Evolutionary conservation across 140 eudicot genomes (phyloP).

Genomic region (Anethum foeniculum): DNA sequence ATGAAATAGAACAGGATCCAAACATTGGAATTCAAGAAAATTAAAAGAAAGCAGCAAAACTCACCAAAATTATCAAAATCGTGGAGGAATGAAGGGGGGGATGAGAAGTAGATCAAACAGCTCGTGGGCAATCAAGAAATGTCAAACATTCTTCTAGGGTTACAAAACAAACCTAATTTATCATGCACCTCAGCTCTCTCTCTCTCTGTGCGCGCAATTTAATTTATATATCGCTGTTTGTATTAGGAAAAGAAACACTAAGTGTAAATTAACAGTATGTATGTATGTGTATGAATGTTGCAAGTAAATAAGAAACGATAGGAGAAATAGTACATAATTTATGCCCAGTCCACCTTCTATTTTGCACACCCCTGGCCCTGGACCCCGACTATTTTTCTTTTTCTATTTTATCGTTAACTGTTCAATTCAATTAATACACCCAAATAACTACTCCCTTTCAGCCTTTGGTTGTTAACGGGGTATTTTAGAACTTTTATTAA

Average conservation of each 20-base stretch:
- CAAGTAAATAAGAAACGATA: not conserved
- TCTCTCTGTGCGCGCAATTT: not conserved
- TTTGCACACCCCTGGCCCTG: not conserved
- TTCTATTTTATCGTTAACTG: not conserved
- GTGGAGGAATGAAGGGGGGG: not conserved
- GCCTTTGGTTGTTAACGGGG: no score
- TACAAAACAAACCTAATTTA: not conserved
- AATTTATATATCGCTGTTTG: not conserved
- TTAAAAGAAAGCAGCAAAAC: not conserved
- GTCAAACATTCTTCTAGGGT: constrained; percentile 6
- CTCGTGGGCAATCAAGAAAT: constrained; percentile 1
- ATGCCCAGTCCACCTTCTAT: not conserved
- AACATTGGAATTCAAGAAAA: not conserved
- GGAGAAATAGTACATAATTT: not conserved
- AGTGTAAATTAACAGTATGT: not conserved
- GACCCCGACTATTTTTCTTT: not conserved
- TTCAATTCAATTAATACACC: not conserved
- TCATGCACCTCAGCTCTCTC: constrained; percentile 11
- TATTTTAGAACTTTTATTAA: no score
- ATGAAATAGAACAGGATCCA: not conserved
- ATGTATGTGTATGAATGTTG: not conserved
- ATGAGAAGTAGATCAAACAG: constrained; percentile 1
- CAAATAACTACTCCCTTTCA: no score
- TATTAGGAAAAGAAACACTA: not conserved
- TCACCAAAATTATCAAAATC: constrained; percentile 1